Evolutionary conservation across 768 basidiomycete genomes (phyloP), one percentile per base, ranked within the genome.

Genomic region (Mycena vitilis): DNA sequence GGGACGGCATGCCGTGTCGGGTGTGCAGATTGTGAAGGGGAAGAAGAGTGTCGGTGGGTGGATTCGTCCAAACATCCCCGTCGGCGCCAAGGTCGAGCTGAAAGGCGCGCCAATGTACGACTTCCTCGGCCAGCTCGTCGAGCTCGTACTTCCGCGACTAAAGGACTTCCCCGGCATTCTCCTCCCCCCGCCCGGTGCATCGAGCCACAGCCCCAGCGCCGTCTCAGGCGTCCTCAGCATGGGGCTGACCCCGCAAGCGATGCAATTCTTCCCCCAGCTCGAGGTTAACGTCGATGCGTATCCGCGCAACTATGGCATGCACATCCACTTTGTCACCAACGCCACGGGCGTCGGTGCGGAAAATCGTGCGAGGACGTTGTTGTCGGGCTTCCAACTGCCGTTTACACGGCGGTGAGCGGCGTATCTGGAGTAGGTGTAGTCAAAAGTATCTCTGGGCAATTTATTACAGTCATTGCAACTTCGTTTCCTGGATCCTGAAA

Each of bases 71-170:
- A 92, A 93, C 25, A 77, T 94, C 55, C 95, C 97, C 0, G 82
- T 92, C 22, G 95, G 95, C 67, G 95, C 88, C 71, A 96, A 96
- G 82, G 95, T 98, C 68, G 94, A 94, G 77, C 81, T 99, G 73
- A 90, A 89, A 76, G 96, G 96, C 16, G 90, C 92, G 55, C 89
- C 91, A 73, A 98, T 99, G 96, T 98, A 95, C 83, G 93, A 95
- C 73, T 98, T 99, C 80, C 83, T 99, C 64, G 89, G 89, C 64
- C 90, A 89, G 10, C 87, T 99, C 73, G 88, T 90, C 74, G 95
- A 98, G 75, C 98, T 98, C 75, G 97, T 99, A 66, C 82, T 98
- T n/a, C 97, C 97, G 1, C 90, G 97, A 23, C 79, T 98, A 60
- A 88, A 96, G 75, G 96, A 98, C 75, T 99, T 95, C 82, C 83